phyloP scores from a whole-genome alignment of 2,329 filamentous ascomycete genomes.

The Didymella pomorum region DNA sequence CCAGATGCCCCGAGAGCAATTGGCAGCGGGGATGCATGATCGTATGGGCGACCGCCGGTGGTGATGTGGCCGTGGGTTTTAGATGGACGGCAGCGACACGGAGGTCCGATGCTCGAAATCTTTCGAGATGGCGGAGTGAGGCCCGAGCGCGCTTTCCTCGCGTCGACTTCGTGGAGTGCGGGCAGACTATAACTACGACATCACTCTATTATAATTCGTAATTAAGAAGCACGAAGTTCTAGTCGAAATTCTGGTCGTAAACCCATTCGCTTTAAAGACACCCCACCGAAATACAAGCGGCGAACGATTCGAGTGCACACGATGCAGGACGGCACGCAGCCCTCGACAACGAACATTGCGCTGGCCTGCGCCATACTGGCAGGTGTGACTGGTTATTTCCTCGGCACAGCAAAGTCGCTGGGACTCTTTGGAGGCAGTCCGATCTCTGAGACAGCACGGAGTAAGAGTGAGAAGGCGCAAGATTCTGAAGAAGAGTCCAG shows the following conservation, averaged over 20 bases:
- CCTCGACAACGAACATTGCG: constrained; percentile 67
- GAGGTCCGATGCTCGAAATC: constrained; percentile 32
- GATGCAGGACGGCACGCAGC: constrained; percentile 54
- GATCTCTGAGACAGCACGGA: constrained; percentile 37
- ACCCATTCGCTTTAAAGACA: not conserved
- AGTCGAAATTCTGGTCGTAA: not conserved
- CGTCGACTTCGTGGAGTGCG: constrained; percentile 4
- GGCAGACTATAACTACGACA: not conserved
- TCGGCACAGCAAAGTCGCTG: constrained; percentile 70
- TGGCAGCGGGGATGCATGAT: constrained; percentile 43
- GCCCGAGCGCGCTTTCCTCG: constrained; percentile 6
- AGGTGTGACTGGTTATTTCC: constrained; percentile 78
- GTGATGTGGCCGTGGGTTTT: constrained; percentile 28
- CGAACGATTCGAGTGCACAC: not conserved
- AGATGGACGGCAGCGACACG: constrained; percentile 25
- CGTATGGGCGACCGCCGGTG: constrained; percentile 18
- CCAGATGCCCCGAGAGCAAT: constrained; percentile 39
- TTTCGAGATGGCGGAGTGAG: constrained; percentile 23
- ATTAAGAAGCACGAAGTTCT: too few relatives aligned
- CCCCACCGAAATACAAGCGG: not conserved
- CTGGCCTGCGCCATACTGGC: constrained; percentile 77
- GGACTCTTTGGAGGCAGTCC: constrained; percentile 72
- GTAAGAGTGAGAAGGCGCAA: constrained; percentile 29
- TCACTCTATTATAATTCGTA: not conserved
- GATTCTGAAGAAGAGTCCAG: constrained; percentile 44